Conservation (phyloP, 306 rosid genomes). For the Vicia sativa region DNA sequence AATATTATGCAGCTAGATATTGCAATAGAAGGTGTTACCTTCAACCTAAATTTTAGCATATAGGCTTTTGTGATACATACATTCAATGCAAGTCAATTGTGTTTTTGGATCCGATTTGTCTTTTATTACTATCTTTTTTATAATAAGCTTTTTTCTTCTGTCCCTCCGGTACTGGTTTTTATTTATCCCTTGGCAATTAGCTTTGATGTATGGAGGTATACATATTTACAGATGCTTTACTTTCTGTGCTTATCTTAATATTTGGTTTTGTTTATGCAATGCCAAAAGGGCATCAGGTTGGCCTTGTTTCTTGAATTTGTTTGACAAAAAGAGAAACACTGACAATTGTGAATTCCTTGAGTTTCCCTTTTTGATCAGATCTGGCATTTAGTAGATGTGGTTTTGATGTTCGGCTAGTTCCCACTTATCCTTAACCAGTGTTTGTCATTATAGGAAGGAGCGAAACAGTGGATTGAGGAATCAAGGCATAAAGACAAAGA, state of each 20-base stretch:
- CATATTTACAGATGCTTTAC: background rate
- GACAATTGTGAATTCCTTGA: background rate
- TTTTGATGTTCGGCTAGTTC: slow-evolving; percentile 24
- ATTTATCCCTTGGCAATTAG: slow-evolving; percentile 2
- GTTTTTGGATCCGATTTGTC: slow-evolving; percentile 5
- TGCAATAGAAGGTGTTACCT: slow-evolving; percentile 14
- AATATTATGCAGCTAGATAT: slow-evolving; percentile 24
- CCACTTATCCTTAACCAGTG: slow-evolving; percentile 24
- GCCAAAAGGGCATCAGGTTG: background rate
- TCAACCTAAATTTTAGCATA: slow-evolving; percentile 22
- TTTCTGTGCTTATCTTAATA: slow-evolving; percentile 26
- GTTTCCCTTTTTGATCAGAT: slow-evolving; percentile 8
- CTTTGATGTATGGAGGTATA: slow-evolving; percentile 5
- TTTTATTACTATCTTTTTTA: background rate
- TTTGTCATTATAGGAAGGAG: slow-evolving; percentile 35
- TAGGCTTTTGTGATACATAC: slow-evolving; percentile 5
- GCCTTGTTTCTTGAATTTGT: slow-evolving; percentile 13
- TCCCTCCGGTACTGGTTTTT: slow-evolving; percentile 8
- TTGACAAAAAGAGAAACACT: slow-evolving; percentile 2
- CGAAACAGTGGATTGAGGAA: slow-evolving; percentile 38
- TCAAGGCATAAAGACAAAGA: slow-evolving; percentile 39
- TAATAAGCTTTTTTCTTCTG: slow-evolving; percentile 29
- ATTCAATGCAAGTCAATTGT: slow-evolving; percentile 12
- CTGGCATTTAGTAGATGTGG: slow-evolving; percentile 16
- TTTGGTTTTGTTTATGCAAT: slow-evolving; percentile 27